phyloP scores from a whole-genome alignment of 805 yeast species.

The Cyberlindnera saturnus region DNA sequence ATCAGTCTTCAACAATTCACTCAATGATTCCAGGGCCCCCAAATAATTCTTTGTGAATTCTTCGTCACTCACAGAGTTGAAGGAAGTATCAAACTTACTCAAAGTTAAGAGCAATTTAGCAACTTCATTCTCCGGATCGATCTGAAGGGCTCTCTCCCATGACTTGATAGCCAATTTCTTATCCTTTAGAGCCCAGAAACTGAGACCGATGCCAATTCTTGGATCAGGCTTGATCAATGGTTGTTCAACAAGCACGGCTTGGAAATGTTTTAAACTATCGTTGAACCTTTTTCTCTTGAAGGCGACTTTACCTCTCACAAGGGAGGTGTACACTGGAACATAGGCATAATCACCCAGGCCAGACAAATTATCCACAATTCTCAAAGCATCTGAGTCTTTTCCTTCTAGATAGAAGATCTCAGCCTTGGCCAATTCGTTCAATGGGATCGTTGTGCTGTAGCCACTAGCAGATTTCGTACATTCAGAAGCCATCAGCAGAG shows the following conservation, averaged over 20 bases:
- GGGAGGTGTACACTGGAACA: slow-evolving; percentile 64
- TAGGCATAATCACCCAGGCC: slow-evolving; percentile 30
- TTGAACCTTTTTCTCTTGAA: slow-evolving; percentile 67
- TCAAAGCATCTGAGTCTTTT: slow-evolving; percentile 65
- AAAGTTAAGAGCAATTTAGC: slow-evolving; percentile 64
- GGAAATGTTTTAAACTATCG: slow-evolving; percentile 75
- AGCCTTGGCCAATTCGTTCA: slow-evolving; percentile 61
- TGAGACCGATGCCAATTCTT: slow-evolving; percentile 88
- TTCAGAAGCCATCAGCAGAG: slow-evolving; percentile 31
- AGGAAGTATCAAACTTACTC: slow-evolving; percentile 59
- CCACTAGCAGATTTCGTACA: slow-evolving; percentile 1
- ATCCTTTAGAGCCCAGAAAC: slow-evolving; percentile 86
- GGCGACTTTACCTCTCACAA: slow-evolving; percentile 79
- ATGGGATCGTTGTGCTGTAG: slow-evolving; percentile 36
- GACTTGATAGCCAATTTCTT: slow-evolving; percentile 68
- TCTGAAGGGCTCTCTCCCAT: slow-evolving; percentile 73
- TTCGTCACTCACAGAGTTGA: slow-evolving; percentile 48
- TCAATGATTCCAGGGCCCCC: slow-evolving; percentile 45
- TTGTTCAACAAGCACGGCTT: slow-evolving; percentile 68
- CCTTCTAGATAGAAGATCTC: slow-evolving; percentile 53
- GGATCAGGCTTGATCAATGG: slow-evolving; percentile 87
- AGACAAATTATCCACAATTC: slow-evolving; percentile 28
- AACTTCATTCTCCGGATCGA: slow-evolving; percentile 46
- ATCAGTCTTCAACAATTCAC: slow-evolving; percentile 29
- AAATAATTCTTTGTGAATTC: slow-evolving; percentile 58